phyloP scores from a whole-genome alignment of 139 green algal species.

The Trebouxia sp. region DNA sequence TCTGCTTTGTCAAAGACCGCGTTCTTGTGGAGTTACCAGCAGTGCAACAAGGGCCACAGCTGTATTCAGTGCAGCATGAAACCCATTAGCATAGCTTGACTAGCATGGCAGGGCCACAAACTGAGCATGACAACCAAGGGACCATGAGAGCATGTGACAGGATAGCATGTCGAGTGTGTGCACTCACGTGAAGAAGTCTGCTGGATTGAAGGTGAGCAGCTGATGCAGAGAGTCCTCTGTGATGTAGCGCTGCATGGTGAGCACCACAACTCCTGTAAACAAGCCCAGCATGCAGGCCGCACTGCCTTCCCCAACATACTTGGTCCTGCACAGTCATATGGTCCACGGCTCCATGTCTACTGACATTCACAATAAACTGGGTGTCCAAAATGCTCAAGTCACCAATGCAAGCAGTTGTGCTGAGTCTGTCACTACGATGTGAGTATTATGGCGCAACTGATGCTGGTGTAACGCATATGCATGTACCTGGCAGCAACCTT shows the following conservation, averaged over 20 bases:
- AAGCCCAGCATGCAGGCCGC: constrained; percentile 54
- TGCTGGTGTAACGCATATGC: too few relatives aligned
- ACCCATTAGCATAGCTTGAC: too few relatives aligned
- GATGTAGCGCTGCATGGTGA: constrained; percentile 42
- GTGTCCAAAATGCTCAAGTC: neutral
- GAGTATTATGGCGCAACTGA: neutral
- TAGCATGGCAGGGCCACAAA: too few relatives aligned
- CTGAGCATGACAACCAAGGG: too few relatives aligned
- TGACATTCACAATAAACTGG: neutral
- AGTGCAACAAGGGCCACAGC: too few relatives aligned
- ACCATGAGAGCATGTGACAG: too few relatives aligned
- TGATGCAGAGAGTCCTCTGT: constrained; percentile 39
- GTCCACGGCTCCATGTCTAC: too few relatives aligned
- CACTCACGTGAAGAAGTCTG: constrained; percentile 63
- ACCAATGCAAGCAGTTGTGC: neutral
- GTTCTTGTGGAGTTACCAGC: too few relatives aligned
- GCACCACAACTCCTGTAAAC: constrained; percentile 39
- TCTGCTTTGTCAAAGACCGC: too few relatives aligned
- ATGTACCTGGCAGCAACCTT: constrained; percentile 47
- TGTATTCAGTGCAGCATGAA: too few relatives aligned
- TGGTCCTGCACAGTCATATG: constrained; percentile 32
- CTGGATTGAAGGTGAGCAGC: constrained; percentile 55
- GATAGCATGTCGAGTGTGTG: too few relatives aligned
- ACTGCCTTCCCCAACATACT: constrained; percentile 54
- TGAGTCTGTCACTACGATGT: neutral